These are phyloP conservation scores for Sporothrix pseudoabietina DNA, from an alignment of 2,329 filamentous ascomycete genomes.

Conservation along the genomic window DNA sequence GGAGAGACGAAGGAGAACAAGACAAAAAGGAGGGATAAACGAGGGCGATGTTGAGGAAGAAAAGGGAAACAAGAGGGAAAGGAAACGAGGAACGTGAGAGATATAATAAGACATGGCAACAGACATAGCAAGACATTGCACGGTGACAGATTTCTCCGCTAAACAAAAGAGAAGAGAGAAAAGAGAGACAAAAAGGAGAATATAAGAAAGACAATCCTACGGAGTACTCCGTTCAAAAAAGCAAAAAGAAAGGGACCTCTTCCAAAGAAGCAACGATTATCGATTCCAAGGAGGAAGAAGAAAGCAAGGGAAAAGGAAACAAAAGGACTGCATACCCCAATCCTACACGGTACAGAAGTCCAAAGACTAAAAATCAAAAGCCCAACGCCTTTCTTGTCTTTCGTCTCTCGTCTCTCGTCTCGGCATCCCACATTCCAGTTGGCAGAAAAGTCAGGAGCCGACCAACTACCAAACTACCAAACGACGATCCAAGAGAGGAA, in stretches of 20 bases:
- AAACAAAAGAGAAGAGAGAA: not conserved
- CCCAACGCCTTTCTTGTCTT: not conserved
- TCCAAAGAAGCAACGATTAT: not conserved
- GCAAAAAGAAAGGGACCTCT: not conserved
- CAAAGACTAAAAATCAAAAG: not conserved
- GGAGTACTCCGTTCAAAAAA: not conserved
- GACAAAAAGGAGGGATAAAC: constrained; percentile 43
- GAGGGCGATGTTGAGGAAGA: not conserved
- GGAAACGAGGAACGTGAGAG: constrained; percentile 11
- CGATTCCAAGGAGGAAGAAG: not conserved
- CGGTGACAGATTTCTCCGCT: not conserved
- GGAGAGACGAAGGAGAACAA: constrained; percentile 61
- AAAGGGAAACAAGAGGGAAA: not conserved
- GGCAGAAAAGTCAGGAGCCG: not conserved
- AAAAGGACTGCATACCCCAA: not conserved
- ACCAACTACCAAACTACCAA: not conserved
- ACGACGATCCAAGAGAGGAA: not conserved
- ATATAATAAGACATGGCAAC: not conserved
- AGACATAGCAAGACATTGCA: not conserved
- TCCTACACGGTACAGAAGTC: too few species aligned
- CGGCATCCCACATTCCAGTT: constrained; percentile 21
- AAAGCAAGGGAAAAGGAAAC: not conserved
- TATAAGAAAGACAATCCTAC: too few species aligned
- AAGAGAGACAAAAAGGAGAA: not conserved
- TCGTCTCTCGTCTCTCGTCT: not conserved